Base-by-base conservation (phyloP, 2,329 filamentous ascomycete genomes). In the Pestalotiopsis fici region DNA sequence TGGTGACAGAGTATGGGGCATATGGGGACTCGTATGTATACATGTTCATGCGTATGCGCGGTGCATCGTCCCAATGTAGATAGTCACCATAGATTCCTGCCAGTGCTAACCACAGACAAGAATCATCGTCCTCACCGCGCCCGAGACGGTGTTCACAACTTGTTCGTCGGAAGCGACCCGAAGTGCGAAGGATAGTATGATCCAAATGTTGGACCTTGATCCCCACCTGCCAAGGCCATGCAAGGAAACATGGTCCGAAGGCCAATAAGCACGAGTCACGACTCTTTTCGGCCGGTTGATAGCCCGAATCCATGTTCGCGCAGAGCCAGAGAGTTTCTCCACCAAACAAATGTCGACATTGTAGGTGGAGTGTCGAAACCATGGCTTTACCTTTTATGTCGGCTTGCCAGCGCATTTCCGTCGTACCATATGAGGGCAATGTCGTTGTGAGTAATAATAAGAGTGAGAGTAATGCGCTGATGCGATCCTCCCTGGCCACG, bases 271-370 rank as follows among this genome's bases (percentile, higher is more conserved):
- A 60, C 27, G n/a, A 37, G 43, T 23, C 43, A 50, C 43, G 4
- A 21, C 43, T 35, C 57, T 15, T 21, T 60, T 60, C 57, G 57
- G 57, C n/a, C 28, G 57, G 57, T 60, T 37, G 57, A 60, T 60
- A 39, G 50, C 60, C 67, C 67, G 67, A 66, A 39, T 15, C 6
- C 55, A 47, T 23, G 3, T 23, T 56, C 15, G 25, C n/a, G 23
- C 23, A 39, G 31, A 43, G 39, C 50, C 54, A 27, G 54, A 50
- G n/a, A 12, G 60, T 68, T 68, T 68, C 55, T 66, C 67, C 67
- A 66, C 67, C 67, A 68, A 66, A 21, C 28, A 54, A 28, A 31
- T 59, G 59, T 25, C 67, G 64, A 56, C 43, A 23, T 59, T 27
- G 43, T 21, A 6, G 15, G 50, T 65, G 21, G 63, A 65, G 50